Conservation (phyloP, 2,329 filamentous ascomycete species). For the Trichoderma sp. region DNA sequence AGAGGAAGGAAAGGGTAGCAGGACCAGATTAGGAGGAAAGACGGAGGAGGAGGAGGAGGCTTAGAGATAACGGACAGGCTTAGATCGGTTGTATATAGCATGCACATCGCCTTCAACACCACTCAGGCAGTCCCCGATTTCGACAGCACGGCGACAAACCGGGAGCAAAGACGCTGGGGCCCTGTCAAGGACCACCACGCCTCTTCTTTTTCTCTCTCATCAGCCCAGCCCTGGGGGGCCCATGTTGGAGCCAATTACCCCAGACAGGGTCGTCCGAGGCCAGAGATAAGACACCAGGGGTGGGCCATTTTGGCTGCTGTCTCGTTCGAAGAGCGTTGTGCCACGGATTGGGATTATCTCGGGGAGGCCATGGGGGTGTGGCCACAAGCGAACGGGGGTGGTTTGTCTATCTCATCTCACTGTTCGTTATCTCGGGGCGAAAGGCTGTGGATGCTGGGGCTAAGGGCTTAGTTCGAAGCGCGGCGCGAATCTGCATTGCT, state of each 20-base stretch:
- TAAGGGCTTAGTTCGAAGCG: conserved; percentile 21
- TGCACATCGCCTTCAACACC: not conserved
- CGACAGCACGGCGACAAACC: conserved; percentile 18
- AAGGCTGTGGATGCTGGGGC: not conserved
- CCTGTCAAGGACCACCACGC: conserved; percentile 13
- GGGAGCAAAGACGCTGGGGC: not conserved
- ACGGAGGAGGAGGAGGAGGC: conserved; percentile 10
- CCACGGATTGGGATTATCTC: not conserved
- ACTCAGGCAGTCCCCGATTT: conserved; percentile 1
- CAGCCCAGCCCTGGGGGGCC: conserved; percentile 1
- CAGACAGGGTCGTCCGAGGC: conserved; percentile 9
- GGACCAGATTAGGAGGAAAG: conserved; percentile 11
- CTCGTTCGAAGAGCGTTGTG: not conserved
- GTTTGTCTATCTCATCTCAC: not conserved
- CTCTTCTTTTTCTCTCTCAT: conserved; percentile 5
- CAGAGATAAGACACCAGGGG: conserved; percentile 24
- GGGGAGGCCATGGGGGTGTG: conserved; percentile 1
- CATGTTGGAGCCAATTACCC: conserved; percentile 17
- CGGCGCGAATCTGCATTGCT: conserved; percentile 13
- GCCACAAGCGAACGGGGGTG: not conserved
- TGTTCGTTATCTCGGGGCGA: conserved; percentile 16
- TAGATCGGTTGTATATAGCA: conserved; percentile 15
- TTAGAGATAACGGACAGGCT: conserved; percentile 17
- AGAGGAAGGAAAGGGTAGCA: conserved; percentile 8
- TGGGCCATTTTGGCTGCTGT: not conserved